Conservation (phyloP, 1,284 basidiomycete species). For the Vanrija sp. region DNA sequence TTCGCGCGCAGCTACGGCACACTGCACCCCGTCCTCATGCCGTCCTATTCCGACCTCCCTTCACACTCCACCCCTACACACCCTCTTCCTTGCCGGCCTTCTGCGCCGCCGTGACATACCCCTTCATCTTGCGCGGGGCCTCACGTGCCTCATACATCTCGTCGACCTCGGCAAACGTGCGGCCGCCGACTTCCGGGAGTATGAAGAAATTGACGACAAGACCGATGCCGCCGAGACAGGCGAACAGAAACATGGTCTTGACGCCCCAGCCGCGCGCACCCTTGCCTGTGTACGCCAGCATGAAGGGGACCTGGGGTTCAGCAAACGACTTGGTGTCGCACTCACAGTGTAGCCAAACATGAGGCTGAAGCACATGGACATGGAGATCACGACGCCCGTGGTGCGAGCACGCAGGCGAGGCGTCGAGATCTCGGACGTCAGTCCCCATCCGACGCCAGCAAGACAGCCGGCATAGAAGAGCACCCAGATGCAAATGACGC, state of each 20-base stretch:
- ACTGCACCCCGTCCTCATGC: too few relatives aligned
- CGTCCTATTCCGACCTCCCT: too few relatives aligned
- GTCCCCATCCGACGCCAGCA: constrained; percentile 14
- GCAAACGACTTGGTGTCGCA: too few relatives aligned
- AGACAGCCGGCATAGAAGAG: constrained; percentile 12
- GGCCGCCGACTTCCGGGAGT: constrained; percentile 9
- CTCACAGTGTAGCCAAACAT: constrained; percentile 9
- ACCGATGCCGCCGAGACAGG: constrained; percentile 5
- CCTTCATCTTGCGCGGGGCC: constrained; percentile 18
- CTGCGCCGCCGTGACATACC: constrained; percentile 3
- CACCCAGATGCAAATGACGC: constrained; percentile 14
- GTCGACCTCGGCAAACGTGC: constrained; percentile 16
- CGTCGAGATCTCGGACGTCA: constrained; percentile 7
- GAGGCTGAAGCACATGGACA: constrained; percentile 8
- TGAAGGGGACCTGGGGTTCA: background rate
- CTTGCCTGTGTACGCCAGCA: constrained; percentile 4
- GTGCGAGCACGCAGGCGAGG: constrained; percentile 9
- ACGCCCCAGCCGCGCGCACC: constrained; percentile 12
- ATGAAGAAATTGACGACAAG: constrained; percentile 9
- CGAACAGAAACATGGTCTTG: constrained; percentile 11
- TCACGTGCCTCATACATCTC: constrained; percentile 16
- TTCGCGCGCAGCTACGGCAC: too few relatives aligned
- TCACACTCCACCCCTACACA: too few relatives aligned
- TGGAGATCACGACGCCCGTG: constrained; percentile 8
- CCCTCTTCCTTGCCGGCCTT: background rate